Evolutionary conservation across 495 filamentous ascomycete species (phyloP), one percentile per base, ranked within the genome.

Genomic region (Chaetomium tenue): DNA sequence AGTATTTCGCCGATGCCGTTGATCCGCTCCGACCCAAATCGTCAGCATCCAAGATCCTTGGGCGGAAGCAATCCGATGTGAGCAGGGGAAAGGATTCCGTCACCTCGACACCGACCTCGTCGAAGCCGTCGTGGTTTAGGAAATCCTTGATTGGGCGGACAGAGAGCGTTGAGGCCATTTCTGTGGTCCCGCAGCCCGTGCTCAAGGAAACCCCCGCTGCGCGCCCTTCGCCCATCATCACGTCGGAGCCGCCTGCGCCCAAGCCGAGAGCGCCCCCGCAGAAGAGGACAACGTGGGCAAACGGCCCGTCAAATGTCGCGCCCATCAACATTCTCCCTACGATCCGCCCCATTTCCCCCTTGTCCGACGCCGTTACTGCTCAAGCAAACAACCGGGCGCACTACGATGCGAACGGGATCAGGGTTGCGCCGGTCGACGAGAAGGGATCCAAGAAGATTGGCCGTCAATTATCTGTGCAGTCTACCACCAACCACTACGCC

Each of bases 311-410:
- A 7, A 95, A 90, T 72, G 90, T 88, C 37, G 93, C 94, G 47
- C 95, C 95, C 6, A 99, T 99, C 88, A 94, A 92, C 22, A 99
- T 99, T 65, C 81, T 99, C 46, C 95, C 95, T 22, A 96, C 95
- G 8, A 98, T 99, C 58, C 87, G 90, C 53, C 95, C 95, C 22
- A 91, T 98, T 23, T 97, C 94, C 9, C 94, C 94, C 23, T 75
- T 99, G 47, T 96, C 92, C 5, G 91, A 96, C 74, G 87, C 90
- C 20, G 91, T 97, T 23, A 96, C 90, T 33, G 95, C 93, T 1
- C 93, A 97, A 76, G 93, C 90, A 25, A 83, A 74, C 68, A 82
- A 71, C 63, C 73, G 79, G 42, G 72, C 76, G 5, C 79, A 77
- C n/a, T 83, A 83, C 68, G 80, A 77, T n/a, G n/a, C n/a, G 37